Conservation (phyloP, 192 early-diverging fungal genomes). For the Geranomyces variabilis region DNA sequence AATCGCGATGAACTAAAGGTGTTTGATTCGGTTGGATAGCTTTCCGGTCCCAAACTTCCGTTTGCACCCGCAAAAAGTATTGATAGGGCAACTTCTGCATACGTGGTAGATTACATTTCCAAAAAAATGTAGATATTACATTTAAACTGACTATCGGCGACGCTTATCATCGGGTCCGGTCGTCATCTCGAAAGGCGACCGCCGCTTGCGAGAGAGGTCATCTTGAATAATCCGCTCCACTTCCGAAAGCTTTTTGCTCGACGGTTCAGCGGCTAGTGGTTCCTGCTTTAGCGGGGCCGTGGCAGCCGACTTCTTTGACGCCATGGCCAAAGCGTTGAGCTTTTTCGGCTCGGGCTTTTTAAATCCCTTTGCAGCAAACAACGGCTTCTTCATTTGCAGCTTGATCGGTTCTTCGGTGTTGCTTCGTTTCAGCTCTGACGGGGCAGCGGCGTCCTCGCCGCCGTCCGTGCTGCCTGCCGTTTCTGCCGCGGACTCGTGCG, state of each 20-base stretch:
- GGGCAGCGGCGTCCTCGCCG: slow-evolving; percentile 18
- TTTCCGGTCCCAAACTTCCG: no score
- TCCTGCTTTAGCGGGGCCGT: slow-evolving; percentile 1
- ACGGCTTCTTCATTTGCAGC: slow-evolving; percentile 58
- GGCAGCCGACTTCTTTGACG: background rate
- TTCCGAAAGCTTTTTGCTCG: slow-evolving; percentile 59
- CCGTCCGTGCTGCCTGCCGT: slow-evolving; percentile 24
- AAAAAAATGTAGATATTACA: no score
- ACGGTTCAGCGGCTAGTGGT: background rate
- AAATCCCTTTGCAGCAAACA: slow-evolving; percentile 14
- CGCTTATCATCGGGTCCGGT: slow-evolving; percentile 10
- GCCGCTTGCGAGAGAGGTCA: slow-evolving; percentile 42
- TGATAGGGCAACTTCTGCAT: no score
- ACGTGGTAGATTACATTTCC: no score
- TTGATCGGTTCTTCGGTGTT: slow-evolving; percentile 73
- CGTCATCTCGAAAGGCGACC: background rate
- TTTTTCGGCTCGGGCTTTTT: slow-evolving; percentile 39
- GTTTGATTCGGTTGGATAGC: no score
- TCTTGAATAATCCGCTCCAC: slow-evolving; percentile 67
- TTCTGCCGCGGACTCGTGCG: slow-evolving; percentile 50
- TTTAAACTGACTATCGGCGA: background rate
- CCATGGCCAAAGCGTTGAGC: slow-evolving; percentile 25
- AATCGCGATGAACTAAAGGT: no score
- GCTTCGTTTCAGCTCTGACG: slow-evolving; percentile 69
- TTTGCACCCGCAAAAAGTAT: no score